Base-by-base conservation (phyloP, 305 asterid genomes). In the Striga hermonthica region DNA sequence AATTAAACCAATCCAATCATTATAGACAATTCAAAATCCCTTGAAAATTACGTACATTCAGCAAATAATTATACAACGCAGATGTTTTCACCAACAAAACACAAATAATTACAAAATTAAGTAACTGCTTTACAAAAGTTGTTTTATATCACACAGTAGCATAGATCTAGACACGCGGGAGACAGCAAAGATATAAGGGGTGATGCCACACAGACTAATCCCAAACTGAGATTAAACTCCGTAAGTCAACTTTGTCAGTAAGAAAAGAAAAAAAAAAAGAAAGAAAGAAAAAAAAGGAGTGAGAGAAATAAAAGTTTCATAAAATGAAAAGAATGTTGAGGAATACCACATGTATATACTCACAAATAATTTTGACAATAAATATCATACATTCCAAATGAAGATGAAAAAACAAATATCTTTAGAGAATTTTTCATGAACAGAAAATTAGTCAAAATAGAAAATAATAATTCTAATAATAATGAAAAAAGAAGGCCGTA, bases 51-150 rank as follows among this genome's bases (percentile, higher is more conserved):
- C 59, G 15, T 16, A 54, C 36, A 54, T 54, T 11, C 37, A 50
- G 59, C 16, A 15, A n/a, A 54, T 54, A 15, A 16, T 7, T 7
- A 28, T 53, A n/a, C 11, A 1, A 54, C 34, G 7, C 6, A 54
- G 31, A 54, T 6, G 10, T 15, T 6, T 28, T 54, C 59, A 54
- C 59, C 59, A 54, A 54, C 37, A 54, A 54, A 54, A 54, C 7
- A 54, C 16, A 54, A 12, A 15, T 15, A 14, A 49, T n/a, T 49
- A 5, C 9, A 7, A 49, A 49, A 49, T 2, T 49, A 49, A 6
- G 6, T 49, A 49, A 4, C 55, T 49, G 31, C 15, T 48, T 49
- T 13, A 49, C 31, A 14, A 13, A 12, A 49, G 4, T n/a, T 11
- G 13, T 49, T 48, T 49, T 13, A 49, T 12, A 49, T 49, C 55